phyloP scores from a whole-genome alignment of 352 stramenopile species.

The Globisporangium rhizosaccharum region DNA sequence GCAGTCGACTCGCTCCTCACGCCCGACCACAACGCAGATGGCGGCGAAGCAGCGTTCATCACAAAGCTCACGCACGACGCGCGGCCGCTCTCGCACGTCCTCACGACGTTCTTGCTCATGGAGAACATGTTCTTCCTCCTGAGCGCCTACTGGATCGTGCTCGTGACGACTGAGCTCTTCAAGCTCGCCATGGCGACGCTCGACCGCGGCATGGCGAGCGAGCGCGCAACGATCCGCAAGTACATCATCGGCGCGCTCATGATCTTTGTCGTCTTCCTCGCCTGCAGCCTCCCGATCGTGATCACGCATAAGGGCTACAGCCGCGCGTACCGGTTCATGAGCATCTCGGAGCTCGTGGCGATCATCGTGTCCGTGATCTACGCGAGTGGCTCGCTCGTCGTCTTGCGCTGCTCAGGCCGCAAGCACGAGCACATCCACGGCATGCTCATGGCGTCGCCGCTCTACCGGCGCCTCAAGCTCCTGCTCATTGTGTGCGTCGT shows the following conservation, averaged over 20 bases:
- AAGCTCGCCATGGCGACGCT: slow-evolving; percentile 53
- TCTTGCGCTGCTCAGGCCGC: slow-evolving; percentile 37
- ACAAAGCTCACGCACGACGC: slow-evolving; percentile 53
- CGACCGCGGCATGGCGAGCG: slow-evolving; percentile 39
- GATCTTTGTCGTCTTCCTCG: slow-evolving; percentile 31
- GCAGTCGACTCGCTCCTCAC: slow-evolving; percentile 17
- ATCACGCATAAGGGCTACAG: slow-evolving; percentile 50
- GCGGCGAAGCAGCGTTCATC: slow-evolving; percentile 50
- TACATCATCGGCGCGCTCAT: slow-evolving; percentile 31
- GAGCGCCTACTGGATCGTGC: slow-evolving; percentile 63
- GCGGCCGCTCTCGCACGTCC: slow-evolving; percentile 25
- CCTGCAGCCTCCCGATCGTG: slow-evolving; percentile 28
- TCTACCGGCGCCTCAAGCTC: slow-evolving; percentile 59
- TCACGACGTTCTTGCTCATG: slow-evolving; percentile 41
- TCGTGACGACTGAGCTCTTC: slow-evolving; percentile 51
- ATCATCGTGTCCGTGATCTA: slow-evolving; percentile 53
- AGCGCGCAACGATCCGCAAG: slow-evolving; percentile 44
- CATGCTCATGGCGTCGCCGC: slow-evolving; percentile 54
- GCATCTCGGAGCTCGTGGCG: slow-evolving; percentile 35
- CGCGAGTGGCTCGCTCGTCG: slow-evolving; percentile 29
- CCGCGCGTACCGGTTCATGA: slow-evolving; percentile 42
- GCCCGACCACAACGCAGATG: slow-evolving; percentile 41
- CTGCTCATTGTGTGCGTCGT: slow-evolving; percentile 58
- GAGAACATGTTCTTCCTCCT: slow-evolving; percentile 66
- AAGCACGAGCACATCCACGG: slow-evolving; percentile 73